Evolutionary conservation across 2,329 filamentous ascomycete species (phyloP).

Genomic region (Fusarium sp.): DNA sequence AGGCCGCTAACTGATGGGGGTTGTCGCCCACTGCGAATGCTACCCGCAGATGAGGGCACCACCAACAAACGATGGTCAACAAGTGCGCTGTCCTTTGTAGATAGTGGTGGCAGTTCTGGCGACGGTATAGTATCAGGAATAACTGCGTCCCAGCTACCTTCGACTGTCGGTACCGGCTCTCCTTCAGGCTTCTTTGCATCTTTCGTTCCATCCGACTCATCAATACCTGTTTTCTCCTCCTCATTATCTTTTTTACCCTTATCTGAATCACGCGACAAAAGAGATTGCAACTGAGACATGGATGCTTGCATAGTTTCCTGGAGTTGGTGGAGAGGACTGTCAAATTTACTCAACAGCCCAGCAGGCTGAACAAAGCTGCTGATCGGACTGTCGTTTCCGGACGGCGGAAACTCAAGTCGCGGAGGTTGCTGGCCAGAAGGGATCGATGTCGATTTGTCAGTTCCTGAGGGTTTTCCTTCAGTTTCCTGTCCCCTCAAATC

Average conservation of each 20-base stretch:
- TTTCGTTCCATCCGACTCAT: neutral
- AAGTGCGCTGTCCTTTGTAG: slow-evolving; percentile 6
- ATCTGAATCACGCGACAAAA: neutral
- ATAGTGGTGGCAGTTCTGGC: slow-evolving; percentile 15
- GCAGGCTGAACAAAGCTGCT: slow-evolving; percentile 39
- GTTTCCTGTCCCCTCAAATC: slow-evolving; percentile 33
- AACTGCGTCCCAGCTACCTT: slow-evolving; percentile 25
- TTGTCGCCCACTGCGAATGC: slow-evolving; percentile 61
- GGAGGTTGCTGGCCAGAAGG: slow-evolving; percentile 44
- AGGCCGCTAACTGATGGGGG: slow-evolving; percentile 56
- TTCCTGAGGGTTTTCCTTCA: slow-evolving; percentile 17
- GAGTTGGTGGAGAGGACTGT: slow-evolving; percentile 36
- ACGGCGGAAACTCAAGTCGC: slow-evolving; percentile 32
- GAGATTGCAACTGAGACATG: neutral
- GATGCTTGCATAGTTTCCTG: slow-evolving; percentile 27
- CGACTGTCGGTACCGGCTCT: slow-evolving; percentile 2
- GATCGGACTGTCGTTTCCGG: slow-evolving; percentile 36
- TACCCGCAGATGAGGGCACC: slow-evolving; percentile 48
- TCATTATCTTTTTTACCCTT: neutral
- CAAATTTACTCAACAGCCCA: slow-evolving; percentile 29
- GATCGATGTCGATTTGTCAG: slow-evolving; percentile 42
- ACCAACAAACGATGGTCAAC: slow-evolving; percentile 14
- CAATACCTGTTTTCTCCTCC: neutral
- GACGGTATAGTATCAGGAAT: slow-evolving; percentile 40
- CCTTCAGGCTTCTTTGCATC: slow-evolving; percentile 18